Evolutionary conservation across 345 rosid species (phyloP), one percentile per base, ranked within the genome.

Genomic region (Streptanthus diversifolius): DNA sequence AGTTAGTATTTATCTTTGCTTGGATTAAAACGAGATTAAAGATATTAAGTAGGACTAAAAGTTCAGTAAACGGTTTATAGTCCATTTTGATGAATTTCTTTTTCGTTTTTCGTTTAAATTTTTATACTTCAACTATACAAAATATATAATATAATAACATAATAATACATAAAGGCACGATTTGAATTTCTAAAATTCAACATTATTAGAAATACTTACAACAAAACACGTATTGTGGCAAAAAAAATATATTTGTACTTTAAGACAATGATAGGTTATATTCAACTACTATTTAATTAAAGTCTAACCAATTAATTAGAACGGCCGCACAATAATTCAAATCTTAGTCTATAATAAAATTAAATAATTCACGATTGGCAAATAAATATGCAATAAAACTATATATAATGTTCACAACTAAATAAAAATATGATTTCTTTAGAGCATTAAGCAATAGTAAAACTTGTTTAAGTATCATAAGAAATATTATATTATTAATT

Each of bases 211-310:
- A 22, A 43, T 11, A 43, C 71, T 54, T 63, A 63, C 77, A 54
- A 8, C 63, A 17, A 64, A 72, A 63, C 64, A 72, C 77, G 64
- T 63, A 41, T 72, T 53, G 18, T 51, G 62, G 14, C 49, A 37
- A 51, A 49, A 5, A 8, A 8, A 13, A 18, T 14, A 18, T 53
- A 3, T 53, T 32, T 73, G 71, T 73, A 52, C 70, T 52, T 72
- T 53, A 29, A 29, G 52, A 62, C 62, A 63, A 53, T 72, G 63
- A 53, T 63, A 21, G 44, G 19, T 41, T 30, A n/a, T 32, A 53
- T 53, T 63, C 57, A 64, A 39, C 62, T 62, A 40, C 11, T 62
- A 37, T 40, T 62, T 39, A 19, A 62, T 52, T 9, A 40, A 72
- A 52, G 76, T 72, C 76, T 62, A 62, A 41, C 63, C 53, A 18